Base-by-base conservation (phyloP, 2,329 filamentous ascomycete species). In the Botrytis elliptica region DNA sequence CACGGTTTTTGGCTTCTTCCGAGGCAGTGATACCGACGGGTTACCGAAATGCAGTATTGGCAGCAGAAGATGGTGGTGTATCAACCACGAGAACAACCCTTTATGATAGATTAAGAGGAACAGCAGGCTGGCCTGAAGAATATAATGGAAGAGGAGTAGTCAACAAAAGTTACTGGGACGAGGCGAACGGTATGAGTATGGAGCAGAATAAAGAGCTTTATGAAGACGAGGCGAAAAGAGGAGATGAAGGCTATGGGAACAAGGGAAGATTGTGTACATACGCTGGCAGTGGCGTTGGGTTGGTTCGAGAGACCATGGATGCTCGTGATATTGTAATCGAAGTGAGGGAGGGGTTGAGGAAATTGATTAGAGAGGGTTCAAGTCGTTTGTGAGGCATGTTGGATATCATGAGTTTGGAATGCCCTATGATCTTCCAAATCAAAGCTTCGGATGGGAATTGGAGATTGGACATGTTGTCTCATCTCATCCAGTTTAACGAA, bases 241-340 rank as follows among this genome's bases (percentile, higher is more conserved):
- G 86, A 3, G 86, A 89, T 80, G 81, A 80, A 25, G 83, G 87
- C 67, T 86, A 87, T 86, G 88, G 88, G 38, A 80, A 76, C 14
- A 55, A 85, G 16, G 88, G 85, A 6, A 84, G 89, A 74, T 82
- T 91, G 83, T 89, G 88, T 7, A 88, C 88, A 16, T 92, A 90
- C 84, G 89, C 88, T 22, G 89, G 90, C 6, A 87, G 87, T 33
- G 89, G 85, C 0, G 86, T 91, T 22, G 90, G 90, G 0, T 82
- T 91, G 75, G 84, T 91, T 3, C 86, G 81, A 64, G 81, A 85
- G 57, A 82, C 88, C 1, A 83, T 84, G 76, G 79, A 82, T 25
- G 89, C 88, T 4, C 83, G 80, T 20, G 84, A 87, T 16, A 88
- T 91, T 77, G 85, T 89, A 4, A 25, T 22, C 14, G 71, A 73